A percentile compares a stretch with the other conserved stretches of the same genome.
Conservation (phyloP, 1,284 basidiomycete genomes). For the Leucoagaricus sp. region DNA sequence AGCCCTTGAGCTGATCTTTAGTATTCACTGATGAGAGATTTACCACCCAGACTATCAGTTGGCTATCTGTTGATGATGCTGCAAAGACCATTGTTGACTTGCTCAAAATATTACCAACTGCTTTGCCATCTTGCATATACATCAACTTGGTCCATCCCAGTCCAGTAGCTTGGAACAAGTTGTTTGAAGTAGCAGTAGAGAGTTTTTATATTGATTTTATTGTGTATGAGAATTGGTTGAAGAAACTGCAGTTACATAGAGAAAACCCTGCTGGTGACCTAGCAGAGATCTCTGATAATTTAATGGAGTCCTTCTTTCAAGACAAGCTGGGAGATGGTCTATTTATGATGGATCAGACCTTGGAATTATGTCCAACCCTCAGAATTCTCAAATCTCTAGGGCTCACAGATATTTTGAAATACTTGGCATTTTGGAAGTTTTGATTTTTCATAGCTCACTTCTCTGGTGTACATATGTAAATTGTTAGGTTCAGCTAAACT, state of each 20-base stretch:
- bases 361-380: neutral
- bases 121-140: neutral
- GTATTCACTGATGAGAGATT: neutral
- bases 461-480: no score
- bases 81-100: constrained; percentile 1
- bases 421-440: neutral
- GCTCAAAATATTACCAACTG: neutral
- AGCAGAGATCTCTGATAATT: neutral
- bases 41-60: neutral
- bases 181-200: neutral
- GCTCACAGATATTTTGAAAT: neutral
- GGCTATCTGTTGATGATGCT: constrained; percentile 2
- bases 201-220: neutral
- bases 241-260: neutral
- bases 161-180: neutral
- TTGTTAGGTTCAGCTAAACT: no score
- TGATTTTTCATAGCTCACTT: no score
- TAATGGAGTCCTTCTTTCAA: neutral
- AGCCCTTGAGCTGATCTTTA: neutral
- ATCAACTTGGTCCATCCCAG: constrained; percentile 4
- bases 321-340: neutral
- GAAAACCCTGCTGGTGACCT: neutral
- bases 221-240: neutral
- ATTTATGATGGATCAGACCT: neutral
- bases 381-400: neutral